Evolutionary conservation across 2,329 filamentous ascomycete genomes (phyloP).

Genomic region (Epicoccum sorghinum): DNA sequence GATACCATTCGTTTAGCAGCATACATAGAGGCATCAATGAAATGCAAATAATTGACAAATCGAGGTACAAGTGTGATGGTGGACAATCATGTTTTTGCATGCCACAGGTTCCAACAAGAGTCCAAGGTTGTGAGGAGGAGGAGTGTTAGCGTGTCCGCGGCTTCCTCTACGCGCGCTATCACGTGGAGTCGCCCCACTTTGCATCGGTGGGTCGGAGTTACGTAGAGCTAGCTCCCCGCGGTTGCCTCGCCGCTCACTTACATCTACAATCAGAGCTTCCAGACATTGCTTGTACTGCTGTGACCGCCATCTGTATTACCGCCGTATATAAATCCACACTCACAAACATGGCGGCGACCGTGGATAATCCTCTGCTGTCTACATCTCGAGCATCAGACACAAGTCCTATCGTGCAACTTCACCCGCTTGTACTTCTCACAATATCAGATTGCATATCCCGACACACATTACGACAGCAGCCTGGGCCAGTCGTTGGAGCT

Average conservation of each 20-base stretch:
- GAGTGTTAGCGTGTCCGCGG: no score
- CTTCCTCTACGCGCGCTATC: neutral
- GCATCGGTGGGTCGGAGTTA: neutral
- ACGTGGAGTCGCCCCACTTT: neutral
- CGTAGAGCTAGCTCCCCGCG: conserved; percentile 12
- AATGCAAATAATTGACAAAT: neutral
- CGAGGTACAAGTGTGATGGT: no score
- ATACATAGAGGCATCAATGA: neutral
- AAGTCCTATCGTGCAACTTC: conserved; percentile 79
- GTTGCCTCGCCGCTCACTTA: conserved; percentile 5
- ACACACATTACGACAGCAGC: conserved; percentile 77
- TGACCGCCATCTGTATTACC: neutral
- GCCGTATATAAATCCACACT: neutral
- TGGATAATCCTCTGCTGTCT: conserved; percentile 52
- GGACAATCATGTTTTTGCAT: no score
- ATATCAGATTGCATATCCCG: conserved; percentile 97
- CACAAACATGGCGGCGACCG: conserved; percentile 43
- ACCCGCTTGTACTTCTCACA: conserved; percentile 92
- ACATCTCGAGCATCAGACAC: conserved; percentile 65
- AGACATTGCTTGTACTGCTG: neutral
- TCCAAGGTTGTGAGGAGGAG: no score
- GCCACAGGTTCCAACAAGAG: no score
- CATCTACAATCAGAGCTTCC: conserved; percentile 6
- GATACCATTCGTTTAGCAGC: conserved; percentile 12
- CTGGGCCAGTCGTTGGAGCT: conserved; percentile 80